phyloP scores from a whole-genome alignment of 2,329 filamentous ascomycete species.

The Cercospora janseana region DNA sequence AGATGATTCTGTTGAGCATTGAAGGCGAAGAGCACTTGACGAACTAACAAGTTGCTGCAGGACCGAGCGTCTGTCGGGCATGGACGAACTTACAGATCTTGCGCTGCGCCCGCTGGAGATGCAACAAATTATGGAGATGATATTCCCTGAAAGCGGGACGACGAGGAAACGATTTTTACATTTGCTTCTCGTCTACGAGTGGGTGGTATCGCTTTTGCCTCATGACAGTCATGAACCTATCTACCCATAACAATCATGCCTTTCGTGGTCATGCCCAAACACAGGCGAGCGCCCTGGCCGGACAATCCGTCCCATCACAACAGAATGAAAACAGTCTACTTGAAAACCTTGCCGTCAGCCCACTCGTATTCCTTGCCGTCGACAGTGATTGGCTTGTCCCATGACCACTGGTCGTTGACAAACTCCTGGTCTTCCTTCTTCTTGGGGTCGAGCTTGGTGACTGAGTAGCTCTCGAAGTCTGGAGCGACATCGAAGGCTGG shows the following conservation, averaged over 20 bases:
- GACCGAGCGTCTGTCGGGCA: too few species aligned
- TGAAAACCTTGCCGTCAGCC: slow-evolving; percentile 97
- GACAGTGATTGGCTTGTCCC: slow-evolving; percentile 79
- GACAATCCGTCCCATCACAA: neutral
- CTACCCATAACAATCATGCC: slow-evolving; percentile 12
- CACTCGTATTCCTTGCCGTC: slow-evolving; percentile 86
- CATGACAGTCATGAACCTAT: slow-evolving; percentile 15
- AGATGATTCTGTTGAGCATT: too few species aligned
- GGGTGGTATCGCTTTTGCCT: slow-evolving; percentile 12
- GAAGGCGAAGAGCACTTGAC: too few species aligned
- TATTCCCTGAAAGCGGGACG: too few species aligned
- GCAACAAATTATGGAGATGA: too few species aligned
- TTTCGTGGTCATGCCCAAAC: neutral
- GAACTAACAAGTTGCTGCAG: too few species aligned
- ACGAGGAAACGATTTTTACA: too few species aligned
- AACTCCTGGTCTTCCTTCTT: slow-evolving; percentile 82
- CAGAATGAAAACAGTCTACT: slow-evolving; percentile 56
- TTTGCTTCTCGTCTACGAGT: slow-evolving; percentile 3
- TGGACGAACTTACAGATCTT: too few species aligned
- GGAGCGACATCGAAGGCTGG: slow-evolving; percentile 96
- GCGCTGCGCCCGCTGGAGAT: too few species aligned
- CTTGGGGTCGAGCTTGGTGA: slow-evolving; percentile 90
- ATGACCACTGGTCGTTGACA: slow-evolving; percentile 83
- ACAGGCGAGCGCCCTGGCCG: neutral
- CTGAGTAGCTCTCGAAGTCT: slow-evolving; percentile 93